A percentile compares a stretch with the other conserved stretches of the same genome.
Evolutionary conservation across 768 basidiomycete species (phyloP).

Genomic region (Paxillus rubicundulus): DNA sequence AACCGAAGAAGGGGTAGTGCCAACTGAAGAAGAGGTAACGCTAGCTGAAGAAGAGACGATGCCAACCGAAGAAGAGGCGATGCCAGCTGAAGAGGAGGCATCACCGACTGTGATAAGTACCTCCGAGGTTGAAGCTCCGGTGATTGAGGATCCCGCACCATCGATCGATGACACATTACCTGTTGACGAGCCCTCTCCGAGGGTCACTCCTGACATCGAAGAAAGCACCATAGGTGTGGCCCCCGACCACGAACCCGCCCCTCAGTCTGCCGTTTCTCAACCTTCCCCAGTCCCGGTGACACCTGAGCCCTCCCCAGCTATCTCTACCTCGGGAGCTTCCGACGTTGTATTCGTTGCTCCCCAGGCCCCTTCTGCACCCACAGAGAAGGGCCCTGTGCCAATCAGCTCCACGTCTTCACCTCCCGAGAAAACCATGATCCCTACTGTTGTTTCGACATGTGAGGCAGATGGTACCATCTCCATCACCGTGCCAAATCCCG

Average conservation of each 20-base stretch:
- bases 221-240: conserved; percentile 3
- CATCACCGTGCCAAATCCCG: conserved; percentile 4
- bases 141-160: conserved; percentile 1
- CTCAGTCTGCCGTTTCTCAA: conserved; percentile 12
- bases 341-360: background rate
- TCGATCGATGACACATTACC: background rate
- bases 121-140: background rate
- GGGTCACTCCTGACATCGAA: background rate
- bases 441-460: background rate
- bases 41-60: no score
- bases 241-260: conserved; percentile 16
- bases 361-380: background rate
- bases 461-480: conserved; percentile 1
- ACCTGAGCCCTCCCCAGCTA: background rate
- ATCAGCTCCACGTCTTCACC: background rate
- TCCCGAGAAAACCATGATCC: conserved; percentile 1
- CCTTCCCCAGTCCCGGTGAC: background rate
- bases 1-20: no score
- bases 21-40: no score
- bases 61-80: no score
- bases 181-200: conserved; percentile 2
- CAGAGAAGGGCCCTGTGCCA: background rate
- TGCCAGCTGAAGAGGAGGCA: background rate
- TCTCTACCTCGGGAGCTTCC: background rate
- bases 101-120: background rate